These are phyloP conservation scores for Xylaria polymorpha DNA, from an alignment of 2,329 filamentous ascomycete species.

Conservation along the genomic window DNA sequence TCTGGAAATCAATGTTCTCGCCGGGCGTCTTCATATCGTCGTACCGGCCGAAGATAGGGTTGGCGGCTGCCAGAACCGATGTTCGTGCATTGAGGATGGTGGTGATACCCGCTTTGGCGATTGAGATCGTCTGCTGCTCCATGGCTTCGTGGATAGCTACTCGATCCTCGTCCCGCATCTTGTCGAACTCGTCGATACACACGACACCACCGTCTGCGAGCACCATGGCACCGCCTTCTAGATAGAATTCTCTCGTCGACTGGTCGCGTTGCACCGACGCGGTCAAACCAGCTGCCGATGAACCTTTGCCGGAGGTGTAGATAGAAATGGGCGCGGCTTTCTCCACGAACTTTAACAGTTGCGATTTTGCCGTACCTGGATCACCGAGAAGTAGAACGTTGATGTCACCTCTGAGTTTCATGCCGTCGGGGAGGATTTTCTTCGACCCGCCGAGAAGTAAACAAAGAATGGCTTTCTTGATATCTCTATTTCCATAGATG, in stretches of 20 bases:
- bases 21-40: conserved; percentile 98
- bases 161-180: conserved; percentile 98
- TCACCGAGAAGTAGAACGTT: conserved; percentile 97
- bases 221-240: conserved; percentile 98
- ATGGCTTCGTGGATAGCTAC: conserved; percentile 99
- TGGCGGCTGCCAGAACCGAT: conserved; percentile 93
- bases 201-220: conserved; percentile 96
- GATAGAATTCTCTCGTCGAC: conserved; percentile 93
- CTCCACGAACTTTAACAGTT: conserved; percentile 96
- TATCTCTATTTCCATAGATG: conserved; percentile 95
- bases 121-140: conserved; percentile 99
- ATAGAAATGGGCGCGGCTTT: conserved; percentile 97
- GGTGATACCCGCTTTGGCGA: conserved; percentile 97
- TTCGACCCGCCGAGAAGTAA: conserved; percentile 94
- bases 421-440: conserved; percentile 96
- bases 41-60: conserved; percentile 97
- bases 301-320: conserved; percentile 98
- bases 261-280: conserved; percentile 95
- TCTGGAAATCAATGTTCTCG: conserved; percentile 99
- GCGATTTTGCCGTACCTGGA: conserved; percentile 97
- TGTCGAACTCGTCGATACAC: conserved; percentile 99
- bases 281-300: conserved; percentile 95
- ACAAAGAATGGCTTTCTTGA: conserved; percentile 97
- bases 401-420: conserved; percentile 97
- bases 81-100: conserved; percentile 97